Evolutionary conservation across 805 yeast genomes (phyloP), one percentile per base, ranked within the genome.

Genomic region (Candida boleticola): DNA sequence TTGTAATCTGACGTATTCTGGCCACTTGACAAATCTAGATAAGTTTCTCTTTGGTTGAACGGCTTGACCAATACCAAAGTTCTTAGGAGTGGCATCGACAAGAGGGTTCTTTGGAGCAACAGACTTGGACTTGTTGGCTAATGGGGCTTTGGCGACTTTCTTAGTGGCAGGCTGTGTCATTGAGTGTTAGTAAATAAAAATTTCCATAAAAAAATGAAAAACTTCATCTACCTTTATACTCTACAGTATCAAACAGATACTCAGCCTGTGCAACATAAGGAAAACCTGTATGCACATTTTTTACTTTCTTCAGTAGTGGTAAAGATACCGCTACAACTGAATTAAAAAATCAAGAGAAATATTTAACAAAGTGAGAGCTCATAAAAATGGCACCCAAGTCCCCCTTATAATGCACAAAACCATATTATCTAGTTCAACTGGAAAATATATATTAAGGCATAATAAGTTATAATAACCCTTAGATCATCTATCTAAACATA

Each of bases 21-120:
- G 99, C 99, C 99, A 93, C 76, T 86, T 93, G 68, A 92, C 98
- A 73, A 87, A 90, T 76, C 98, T 89, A 50, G 95, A 78, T 67
- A 93, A 82, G 84, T 93, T 88, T 77, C 92, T 84, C 81, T 85
- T 89, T 89, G 83, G 96, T 77, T 92, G 98, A 61, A 92, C 64
- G 55, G 84, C 77, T 80, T 93, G 98, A 64, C 99, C 99, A 63
- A 93, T 85, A 76, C 98, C 98, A 66, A 83, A 92, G 78, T 82
- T 84, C 78, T 83, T 85, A 72, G 97, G 95, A 55, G 89, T 79
- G 52, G 95, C 74, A 73, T 86, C 63, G 34, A 57, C 46, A 52
- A 63, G 54, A 35, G 66, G 66, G 57, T 63, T 61, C 50, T 53
- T 51, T 39, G 59, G 49, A 27, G 64, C 51, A 39, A 63, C 45